Evolutionary conservation across 1,284 basidiomycete species (phyloP).

Genomic region (Sutorius eximius): DNA sequence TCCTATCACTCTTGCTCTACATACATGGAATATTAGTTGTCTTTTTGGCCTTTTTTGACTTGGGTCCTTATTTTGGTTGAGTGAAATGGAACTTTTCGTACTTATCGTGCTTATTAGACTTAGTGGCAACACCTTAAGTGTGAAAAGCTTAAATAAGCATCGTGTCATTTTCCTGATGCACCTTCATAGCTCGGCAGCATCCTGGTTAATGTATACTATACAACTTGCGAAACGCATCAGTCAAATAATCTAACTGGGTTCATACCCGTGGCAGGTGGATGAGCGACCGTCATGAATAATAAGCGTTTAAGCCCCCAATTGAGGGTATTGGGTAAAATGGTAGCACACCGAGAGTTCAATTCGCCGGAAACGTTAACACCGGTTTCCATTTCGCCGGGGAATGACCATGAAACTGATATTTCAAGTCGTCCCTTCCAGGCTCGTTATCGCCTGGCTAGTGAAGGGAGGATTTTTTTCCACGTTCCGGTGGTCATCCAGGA

Average conservation of each 20-base stretch:
- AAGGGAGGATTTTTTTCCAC: not conserved
- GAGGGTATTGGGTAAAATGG: slow-evolving; percentile 15
- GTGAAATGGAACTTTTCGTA: no score
- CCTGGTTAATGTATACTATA: no score
- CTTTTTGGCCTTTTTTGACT: no score
- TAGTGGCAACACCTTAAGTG: no score
- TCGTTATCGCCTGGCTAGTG: not conserved
- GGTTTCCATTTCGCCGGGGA: slow-evolving; percentile 22
- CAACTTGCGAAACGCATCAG: not conserved
- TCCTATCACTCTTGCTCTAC: not conserved
- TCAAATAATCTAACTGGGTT: not conserved
- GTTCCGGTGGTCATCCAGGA: slow-evolving; percentile 22
- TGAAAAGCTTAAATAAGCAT: no score
- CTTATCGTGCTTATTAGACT: no score
- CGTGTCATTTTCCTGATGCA: no score
- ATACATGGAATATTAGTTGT: no score
- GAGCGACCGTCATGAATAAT: slow-evolving; percentile 29
- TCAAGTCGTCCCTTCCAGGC: slow-evolving; percentile 14
- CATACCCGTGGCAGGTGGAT: slow-evolving; percentile 27
- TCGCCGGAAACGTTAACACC: slow-evolving; percentile 15
- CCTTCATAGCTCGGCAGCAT: no score
- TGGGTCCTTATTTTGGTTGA: no score
- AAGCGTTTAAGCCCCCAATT: slow-evolving; percentile 24
- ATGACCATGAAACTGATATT: slow-evolving; percentile 23
- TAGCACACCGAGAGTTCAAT: slow-evolving; percentile 27